Evolutionary conservation across 2,329 filamentous ascomycete genomes (phyloP), one percentile per base, ranked within the genome.

Genomic region (Raffaelea ambrosiae): DNA sequence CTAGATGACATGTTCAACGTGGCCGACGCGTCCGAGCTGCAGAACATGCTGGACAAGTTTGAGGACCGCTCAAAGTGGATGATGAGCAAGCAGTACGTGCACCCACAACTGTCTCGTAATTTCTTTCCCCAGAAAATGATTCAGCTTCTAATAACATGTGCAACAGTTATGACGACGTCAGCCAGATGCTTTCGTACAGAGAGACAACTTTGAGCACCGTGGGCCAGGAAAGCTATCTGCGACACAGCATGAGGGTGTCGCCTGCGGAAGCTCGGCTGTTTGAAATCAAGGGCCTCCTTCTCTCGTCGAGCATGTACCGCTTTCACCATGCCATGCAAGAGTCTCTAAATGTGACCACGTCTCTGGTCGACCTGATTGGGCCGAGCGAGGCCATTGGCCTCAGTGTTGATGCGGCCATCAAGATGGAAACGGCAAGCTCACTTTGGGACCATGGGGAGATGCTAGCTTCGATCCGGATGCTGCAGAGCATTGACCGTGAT

Each of bases 361-460:
- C 84, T 22, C 73, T 98, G n/a, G 86, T 81, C 13, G 81, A 87
- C 48, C 73, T 97, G 22, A 79, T 89, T n/a, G 62, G 71, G 5
- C 71, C 81, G 3, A 93, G 86, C 60, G 74, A 76, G 51, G 71
- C 77, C 0, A 65, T 88, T n/a, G 87, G 85, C 0, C 67, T 97
- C 2, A 77, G 82, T 49, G 79, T 96, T 40, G 84, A 89, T 59
- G 86, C 83, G 13, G 83, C 83, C 13, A 79, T 89, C 36, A 81
- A 83, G 53, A 78, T 91, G 47, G 93, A 97, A 63, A 79, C 87
- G 8, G 90, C 94, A 11, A 88, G 86, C 58, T 88, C 94, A 7
- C 70, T 98, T 1, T 98, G 93, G 91, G 88, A 94, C 53, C 86
- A 95, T 61, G 89, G 89, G 13, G 91, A 98, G 63, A 87, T 88